phyloP scores from a whole-genome alignment of 805 yeast species.

The Teunomyces kruisii region DNA sequence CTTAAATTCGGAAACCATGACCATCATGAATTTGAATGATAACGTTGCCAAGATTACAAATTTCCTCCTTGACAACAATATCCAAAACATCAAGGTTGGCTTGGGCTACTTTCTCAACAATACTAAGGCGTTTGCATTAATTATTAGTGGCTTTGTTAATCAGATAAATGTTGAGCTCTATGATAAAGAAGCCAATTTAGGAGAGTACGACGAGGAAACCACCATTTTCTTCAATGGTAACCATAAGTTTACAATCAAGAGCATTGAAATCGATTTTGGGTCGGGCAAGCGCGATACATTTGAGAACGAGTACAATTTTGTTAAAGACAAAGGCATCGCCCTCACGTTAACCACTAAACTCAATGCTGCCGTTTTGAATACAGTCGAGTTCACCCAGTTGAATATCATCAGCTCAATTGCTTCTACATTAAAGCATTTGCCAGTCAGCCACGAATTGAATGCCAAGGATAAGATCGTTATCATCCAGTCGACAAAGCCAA shows the following conservation, averaged over 20 bases:
- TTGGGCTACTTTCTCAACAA: slow-evolving; percentile 19
- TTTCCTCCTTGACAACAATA: slow-evolving; percentile 14
- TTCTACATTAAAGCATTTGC: slow-evolving; percentile 48
- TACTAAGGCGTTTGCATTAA: slow-evolving; percentile 35
- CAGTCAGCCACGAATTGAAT: slow-evolving; percentile 35
- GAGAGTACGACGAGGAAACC: not conserved
- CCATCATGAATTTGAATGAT: slow-evolving; percentile 25
- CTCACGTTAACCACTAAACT: slow-evolving; percentile 21
- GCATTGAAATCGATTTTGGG: not conserved
- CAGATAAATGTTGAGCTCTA: slow-evolving; percentile 43
- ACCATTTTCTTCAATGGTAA: not conserved
- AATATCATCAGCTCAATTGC: slow-evolving; percentile 56
- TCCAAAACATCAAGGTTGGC: slow-evolving; percentile 25
- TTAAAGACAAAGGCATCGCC: slow-evolving; percentile 39
- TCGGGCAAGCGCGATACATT: slow-evolving; percentile 13
- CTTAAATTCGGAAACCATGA: slow-evolving; percentile 12
- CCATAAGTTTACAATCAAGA: not conserved
- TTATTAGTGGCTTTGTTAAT: slow-evolving; percentile 46
- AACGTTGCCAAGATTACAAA: slow-evolving; percentile 21
- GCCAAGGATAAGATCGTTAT: slow-evolving; percentile 23
- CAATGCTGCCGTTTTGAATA: slow-evolving; percentile 14
- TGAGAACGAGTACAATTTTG: slow-evolving; percentile 29
- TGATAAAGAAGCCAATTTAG: slow-evolving; percentile 13
- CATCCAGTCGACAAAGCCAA: slow-evolving; percentile 14
- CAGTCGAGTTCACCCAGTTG: slow-evolving; percentile 45